A percentile compares a stretch with the other conserved stretches of the same genome.
Evolutionary conservation across 352 stramenopile species (phyloP).

Genomic region (Chrysophaeum taylorii): DNA sequence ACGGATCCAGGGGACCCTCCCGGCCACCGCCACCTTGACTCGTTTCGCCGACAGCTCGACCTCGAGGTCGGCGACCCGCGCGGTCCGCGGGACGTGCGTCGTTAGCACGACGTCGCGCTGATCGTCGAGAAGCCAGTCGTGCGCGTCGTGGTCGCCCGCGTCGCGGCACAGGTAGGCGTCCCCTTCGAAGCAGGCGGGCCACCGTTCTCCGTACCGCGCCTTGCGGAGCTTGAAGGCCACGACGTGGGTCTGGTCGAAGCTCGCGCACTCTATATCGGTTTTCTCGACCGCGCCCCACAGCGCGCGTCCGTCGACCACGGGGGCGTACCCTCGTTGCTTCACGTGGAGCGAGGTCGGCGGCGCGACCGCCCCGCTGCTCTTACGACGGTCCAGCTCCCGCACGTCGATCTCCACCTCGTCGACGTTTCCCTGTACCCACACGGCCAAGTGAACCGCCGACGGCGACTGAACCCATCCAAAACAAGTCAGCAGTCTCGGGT

Average conservation of each 20-base stretch:
- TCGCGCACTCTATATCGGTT: background rate
- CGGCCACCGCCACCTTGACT: background rate
- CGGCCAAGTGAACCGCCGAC: background rate
- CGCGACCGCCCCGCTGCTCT: too few species aligned
- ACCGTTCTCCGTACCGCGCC: background rate
- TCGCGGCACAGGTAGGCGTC: background rate
- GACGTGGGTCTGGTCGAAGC: background rate
- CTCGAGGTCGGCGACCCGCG: background rate
- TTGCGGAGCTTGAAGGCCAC: background rate
- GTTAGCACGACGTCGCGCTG: background rate
- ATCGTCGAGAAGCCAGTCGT: too few species aligned
- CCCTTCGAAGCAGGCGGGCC: background rate
- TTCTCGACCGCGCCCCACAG: background rate
- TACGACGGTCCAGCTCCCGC: background rate
- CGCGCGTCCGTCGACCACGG: background rate
- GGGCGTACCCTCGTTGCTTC: too few species aligned
- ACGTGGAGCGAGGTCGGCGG: too few species aligned
- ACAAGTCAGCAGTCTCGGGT: background rate
- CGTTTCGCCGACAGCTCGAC: background rate
- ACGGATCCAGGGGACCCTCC: background rate
- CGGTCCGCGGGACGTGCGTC: background rate
- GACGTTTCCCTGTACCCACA: background rate
- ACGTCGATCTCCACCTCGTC: background rate
- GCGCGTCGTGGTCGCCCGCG: slow-evolving; percentile 7
- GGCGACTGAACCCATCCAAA: slow-evolving; percentile 6